Conservation (phyloP, 805 yeast genomes). For the Cyberlindnera americana region DNA sequence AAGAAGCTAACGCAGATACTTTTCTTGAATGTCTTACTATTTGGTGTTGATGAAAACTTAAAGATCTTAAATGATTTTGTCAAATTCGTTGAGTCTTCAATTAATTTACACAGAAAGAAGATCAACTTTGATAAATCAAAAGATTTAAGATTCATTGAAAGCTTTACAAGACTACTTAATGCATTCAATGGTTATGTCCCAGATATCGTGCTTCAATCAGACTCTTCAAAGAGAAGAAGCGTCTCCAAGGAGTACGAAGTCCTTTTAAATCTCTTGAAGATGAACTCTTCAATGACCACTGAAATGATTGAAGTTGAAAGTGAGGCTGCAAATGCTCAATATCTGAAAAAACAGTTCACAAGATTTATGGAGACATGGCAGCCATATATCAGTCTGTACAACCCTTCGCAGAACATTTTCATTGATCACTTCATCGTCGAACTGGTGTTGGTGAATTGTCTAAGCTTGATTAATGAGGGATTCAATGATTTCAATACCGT, state of each 20-base stretch:
- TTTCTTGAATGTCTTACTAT: slow-evolving; percentile 18
- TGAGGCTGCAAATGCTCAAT: slow-evolving; percentile 6
- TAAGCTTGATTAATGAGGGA: slow-evolving; percentile 16
- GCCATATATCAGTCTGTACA: slow-evolving; percentile 2
- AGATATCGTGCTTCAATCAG: slow-evolving; percentile 1
- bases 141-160: slow-evolving; percentile 21
- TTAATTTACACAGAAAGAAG: slow-evolving; percentile 27
- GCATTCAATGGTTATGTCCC: slow-evolving; percentile 6
- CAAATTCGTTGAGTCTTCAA: slow-evolving; percentile 19
- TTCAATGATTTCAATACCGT: slow-evolving; percentile 14
- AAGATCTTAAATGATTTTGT: slow-evolving; percentile 15
- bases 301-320: slow-evolving; percentile 7
- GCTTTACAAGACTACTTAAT: slow-evolving; percentile 11
- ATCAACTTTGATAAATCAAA: slow-evolving; percentile 23
- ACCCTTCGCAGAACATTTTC: slow-evolving; percentile 5
- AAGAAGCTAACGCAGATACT: slow-evolving; percentile 20
- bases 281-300: slow-evolving; percentile 7
- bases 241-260: slow-evolving; percentile 7
- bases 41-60: slow-evolving; percentile 18
- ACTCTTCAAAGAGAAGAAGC: slow-evolving; percentile 4
- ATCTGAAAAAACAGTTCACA: slow-evolving; percentile 10
- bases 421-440: slow-evolving; percentile 18
- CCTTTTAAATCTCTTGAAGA: slow-evolving; percentile 4
- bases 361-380: slow-evolving; percentile 12
- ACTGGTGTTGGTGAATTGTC: slow-evolving; percentile 12